A percentile compares a stretch with the other conserved stretches of the same genome.
Evolutionary conservation across 495 filamentous ascomycete genomes (phyloP).

Genomic region (Staphylotrichum longicolle): DNA sequence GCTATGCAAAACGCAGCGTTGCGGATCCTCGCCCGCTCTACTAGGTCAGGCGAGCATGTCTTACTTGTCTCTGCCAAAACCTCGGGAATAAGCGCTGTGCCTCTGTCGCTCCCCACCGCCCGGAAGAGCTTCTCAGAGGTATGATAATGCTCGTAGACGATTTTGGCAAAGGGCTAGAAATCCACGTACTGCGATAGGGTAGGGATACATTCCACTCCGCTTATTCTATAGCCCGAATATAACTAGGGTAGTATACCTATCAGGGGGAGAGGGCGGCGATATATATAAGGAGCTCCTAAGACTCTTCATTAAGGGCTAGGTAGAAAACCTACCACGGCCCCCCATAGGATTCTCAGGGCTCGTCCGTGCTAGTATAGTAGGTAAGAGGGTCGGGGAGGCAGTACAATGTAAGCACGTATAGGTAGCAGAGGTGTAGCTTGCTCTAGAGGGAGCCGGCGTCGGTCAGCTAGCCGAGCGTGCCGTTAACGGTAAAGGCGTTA

Average conservation of each 20-base stretch:
- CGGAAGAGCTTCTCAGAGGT: constrained; percentile 6
- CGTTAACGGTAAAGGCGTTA: constrained; percentile 47
- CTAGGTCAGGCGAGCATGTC: constrained; percentile 23
- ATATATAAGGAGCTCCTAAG: constrained; percentile 39
- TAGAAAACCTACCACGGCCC: constrained; percentile 54
- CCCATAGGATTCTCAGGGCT: constrained; percentile 51
- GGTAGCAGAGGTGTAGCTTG: constrained; percentile 53
- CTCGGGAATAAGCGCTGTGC: background rate
- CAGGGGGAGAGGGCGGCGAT: constrained; percentile 54
- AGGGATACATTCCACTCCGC: constrained; percentile 35
- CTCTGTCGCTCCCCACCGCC: background rate
- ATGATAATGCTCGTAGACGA: constrained; percentile 3
- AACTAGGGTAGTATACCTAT: constrained; percentile 34
- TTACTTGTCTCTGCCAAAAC: too few species aligned
- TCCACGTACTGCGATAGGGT: constrained; percentile 51
- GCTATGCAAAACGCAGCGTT: constrained; percentile 47
- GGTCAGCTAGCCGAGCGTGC: constrained; percentile 46
- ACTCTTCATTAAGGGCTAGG: constrained; percentile 37
- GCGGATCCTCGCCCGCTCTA: constrained; percentile 46
- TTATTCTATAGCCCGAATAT: constrained; percentile 31
- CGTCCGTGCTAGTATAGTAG: constrained; percentile 58
- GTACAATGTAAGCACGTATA: constrained; percentile 62
- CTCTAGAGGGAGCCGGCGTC: constrained; percentile 54
- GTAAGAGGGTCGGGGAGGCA: constrained; percentile 59
- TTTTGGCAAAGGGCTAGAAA: constrained; percentile 35